Percentiles rank a stretch among this genome's conserved stretches.
phyloP scores from a whole-genome alignment of 805 yeast species.

The Spathaspora arborariae region DNA sequence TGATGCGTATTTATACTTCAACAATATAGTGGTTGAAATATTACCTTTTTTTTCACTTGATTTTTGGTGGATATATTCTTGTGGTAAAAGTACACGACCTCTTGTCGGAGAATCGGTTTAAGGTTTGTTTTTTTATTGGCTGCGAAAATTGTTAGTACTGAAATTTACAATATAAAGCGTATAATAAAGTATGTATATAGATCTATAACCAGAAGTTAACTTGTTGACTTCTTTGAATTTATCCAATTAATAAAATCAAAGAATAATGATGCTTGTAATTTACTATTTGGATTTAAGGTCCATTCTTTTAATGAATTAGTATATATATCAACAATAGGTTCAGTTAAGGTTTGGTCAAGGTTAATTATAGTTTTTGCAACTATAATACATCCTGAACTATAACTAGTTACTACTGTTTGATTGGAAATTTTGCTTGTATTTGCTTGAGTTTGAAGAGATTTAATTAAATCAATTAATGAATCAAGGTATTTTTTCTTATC shows the following conservation, averaged over 20 bases:
- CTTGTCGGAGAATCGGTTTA: not conserved
- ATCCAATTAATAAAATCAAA: conserved; percentile 82
- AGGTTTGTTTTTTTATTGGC: not conserved
- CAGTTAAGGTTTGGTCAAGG: conserved; percentile 33
- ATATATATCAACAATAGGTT: conserved; percentile 54
- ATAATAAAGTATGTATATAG: too few species aligned
- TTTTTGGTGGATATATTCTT: not conserved
- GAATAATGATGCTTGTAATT: conserved; percentile 54
- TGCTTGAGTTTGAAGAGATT: conserved; percentile 41
- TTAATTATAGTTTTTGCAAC: conserved; percentile 51
- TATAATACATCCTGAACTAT: conserved; percentile 64
- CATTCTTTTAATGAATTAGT: conserved; percentile 53
- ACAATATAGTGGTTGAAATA: not conserved
- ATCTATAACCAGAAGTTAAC: too few species aligned
- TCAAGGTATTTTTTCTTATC: conserved; percentile 16
- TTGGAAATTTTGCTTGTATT: conserved; percentile 39
- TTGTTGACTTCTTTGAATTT: conserved; percentile 41
- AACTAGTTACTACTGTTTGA: conserved; percentile 51
- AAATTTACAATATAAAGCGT: too few species aligned
- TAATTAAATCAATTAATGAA: conserved; percentile 26
- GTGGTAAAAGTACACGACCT: not conserved
- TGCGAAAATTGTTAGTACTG: not conserved
- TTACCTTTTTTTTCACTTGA: not conserved
- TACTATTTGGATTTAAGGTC: conserved; percentile 47
- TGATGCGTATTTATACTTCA: not conserved